Evolutionary conservation across 352 stramenopile species (phyloP), one percentile per base, ranked within the genome.

Genomic region (Phytophthora agathidicida): DNA sequence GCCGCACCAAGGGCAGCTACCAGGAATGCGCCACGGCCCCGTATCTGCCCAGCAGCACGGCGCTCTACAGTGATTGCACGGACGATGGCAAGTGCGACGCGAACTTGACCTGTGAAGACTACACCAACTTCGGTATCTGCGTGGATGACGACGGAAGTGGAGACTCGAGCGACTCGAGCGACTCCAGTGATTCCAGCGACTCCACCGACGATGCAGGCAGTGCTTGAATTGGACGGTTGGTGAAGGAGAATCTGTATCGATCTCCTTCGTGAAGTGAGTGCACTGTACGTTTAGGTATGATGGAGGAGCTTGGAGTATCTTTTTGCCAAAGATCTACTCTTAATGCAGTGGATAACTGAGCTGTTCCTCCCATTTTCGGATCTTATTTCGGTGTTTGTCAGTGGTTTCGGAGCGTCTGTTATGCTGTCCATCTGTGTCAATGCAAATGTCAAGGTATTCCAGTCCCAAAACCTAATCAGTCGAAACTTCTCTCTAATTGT

Each of bases 1-100:
- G 76, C 48, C 76, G 73, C 59, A 82, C 73, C 32, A 83, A 86
- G 60, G 55, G 45, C 53, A 48, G 44, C 55, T 68, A 69, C 47
- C 73, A 86, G 27, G 76, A 86, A 50, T 86, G 76, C 36, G 76
- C 71, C 1, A 37, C 47, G 16, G 68, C 68, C 24, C 75, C 75
- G 14, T 86, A 86, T 46, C 56, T 79, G 2, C 72, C 70, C 2
- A 65, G 41, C 43, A 72, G 60, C 37, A 68, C 71, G 41, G 45
- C 69, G 14, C 63, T 83, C 36, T 83, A 79, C 46, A 68, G 65
- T 28, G 72, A 83, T 44, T 85, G 75, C 54, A 66, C 60, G 14
- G 63, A 56, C 31, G 60, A 75, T 28, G 31, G 53, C 7, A 26
- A 35, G 16, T 84, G 75, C 50, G 65, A 74, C 24, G 24, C 57